Base-by-base conservation (phyloP, 164 flowering plant genomes). In the Platanus orientalis region DNA sequence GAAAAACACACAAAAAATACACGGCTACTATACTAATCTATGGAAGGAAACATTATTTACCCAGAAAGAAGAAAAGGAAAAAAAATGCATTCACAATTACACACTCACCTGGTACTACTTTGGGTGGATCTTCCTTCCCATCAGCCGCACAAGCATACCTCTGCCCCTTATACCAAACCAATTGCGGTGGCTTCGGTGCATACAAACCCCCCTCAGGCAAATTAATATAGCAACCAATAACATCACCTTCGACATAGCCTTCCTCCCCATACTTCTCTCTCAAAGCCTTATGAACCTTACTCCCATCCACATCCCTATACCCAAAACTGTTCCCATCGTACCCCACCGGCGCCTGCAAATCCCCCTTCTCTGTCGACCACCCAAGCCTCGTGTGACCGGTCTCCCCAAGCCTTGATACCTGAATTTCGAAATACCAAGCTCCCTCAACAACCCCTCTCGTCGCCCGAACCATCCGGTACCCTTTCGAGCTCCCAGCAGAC, bases 311-410 rank as follows among this genome's bases (percentile, higher is more conserved):
- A 63, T 95, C 99, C 69, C 99, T 82, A 64, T 88, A 92, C 54
- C 90, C 99, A 57, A 78, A 95, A 73, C 99, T 88, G 58, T 86
- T 83, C 23, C 69, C 89, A 78, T 92, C 97, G 39, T 88, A 95
- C 30, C 99, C 99, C 4, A 95, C 99, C 0, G 99, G 99, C 1
- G 97, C 97, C 79, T 95, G 99, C 82, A 95, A 78, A 63, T 95
- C 97, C 67, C 97, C 99, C 40, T 89, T 91, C 74, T 92, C 97
- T 11, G 82, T 92, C 13, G 97, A 79, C 94, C 96, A 95, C 17
- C 99, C 99, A 0, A 95, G 75, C 64, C 99, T 78, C 1, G 94
- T 88, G 64, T 95, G 99, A 69, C 99, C 99, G 0, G 87, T 78
- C 27, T 81, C 94, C 29, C 99, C 99, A 73, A 95, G 78, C 26